phyloP scores from a whole-genome alignment of 306 rosid species.

The Carpinus fangiana region DNA sequence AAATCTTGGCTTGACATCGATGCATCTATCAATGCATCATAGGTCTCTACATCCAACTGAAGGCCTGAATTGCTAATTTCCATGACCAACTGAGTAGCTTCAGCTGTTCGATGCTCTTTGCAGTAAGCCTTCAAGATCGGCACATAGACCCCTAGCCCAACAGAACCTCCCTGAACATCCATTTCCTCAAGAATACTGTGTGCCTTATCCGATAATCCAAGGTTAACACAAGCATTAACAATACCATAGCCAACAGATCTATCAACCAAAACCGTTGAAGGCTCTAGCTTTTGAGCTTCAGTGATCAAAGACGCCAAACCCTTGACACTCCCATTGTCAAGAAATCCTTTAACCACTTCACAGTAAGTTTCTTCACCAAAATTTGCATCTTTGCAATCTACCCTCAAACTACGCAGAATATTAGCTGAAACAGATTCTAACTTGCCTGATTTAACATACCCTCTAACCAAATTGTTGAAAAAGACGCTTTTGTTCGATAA shows the following conservation, averaged over 20 bases:
- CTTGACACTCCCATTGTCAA: constrained; percentile 54
- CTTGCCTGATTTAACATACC: constrained; percentile 67
- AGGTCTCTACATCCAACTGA: constrained; percentile 58
- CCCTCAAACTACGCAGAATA: constrained; percentile 54
- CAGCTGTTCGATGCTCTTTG: constrained; percentile 77
- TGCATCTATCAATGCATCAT: constrained; percentile 76
- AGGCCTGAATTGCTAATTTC: constrained; percentile 82
- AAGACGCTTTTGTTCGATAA: constrained; percentile 40
- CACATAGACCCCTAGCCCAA: constrained; percentile 83
- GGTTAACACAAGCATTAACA: constrained; percentile 72
- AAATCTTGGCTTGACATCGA: constrained; percentile 91
- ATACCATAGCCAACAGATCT: constrained; percentile 70
- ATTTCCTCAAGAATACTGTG: constrained; percentile 80
- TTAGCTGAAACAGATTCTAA: constrained; percentile 60
- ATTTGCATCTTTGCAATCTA: constrained; percentile 36
- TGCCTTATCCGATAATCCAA: constrained; percentile 75
- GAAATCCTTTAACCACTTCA: constrained; percentile 64
- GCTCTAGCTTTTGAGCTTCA: constrained; percentile 73
- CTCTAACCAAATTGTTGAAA: constrained; percentile 58
- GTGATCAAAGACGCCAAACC: constrained; percentile 67
- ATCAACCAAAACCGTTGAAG: constrained; percentile 42
- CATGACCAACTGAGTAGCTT: constrained; percentile 80
- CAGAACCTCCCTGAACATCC: constrained; percentile 66
- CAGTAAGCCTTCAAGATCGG: constrained; percentile 92
- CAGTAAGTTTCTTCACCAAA: constrained; percentile 65